Evolutionary conservation across 2,329 filamentous ascomycete species (phyloP).

Genomic region (Penicillium psychrosexuale): DNA sequence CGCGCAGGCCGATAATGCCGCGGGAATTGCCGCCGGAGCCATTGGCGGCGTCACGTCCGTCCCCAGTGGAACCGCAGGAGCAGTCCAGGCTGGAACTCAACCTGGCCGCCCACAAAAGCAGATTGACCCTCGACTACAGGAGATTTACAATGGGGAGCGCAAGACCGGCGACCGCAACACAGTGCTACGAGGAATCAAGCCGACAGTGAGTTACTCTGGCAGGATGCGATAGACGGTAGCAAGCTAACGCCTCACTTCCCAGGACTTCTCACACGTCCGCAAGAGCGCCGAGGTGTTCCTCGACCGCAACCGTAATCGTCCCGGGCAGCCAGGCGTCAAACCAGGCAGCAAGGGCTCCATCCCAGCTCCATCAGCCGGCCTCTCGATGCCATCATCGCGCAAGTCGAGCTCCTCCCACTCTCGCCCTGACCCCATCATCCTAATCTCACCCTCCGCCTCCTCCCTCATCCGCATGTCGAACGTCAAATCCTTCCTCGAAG

Average conservation of each 20-base stretch:
- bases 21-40: slow-evolving; percentile 52
- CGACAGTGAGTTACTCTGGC: slow-evolving; percentile 58
- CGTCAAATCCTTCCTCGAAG: slow-evolving; percentile 88
- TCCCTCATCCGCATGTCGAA: slow-evolving; percentile 94
- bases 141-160: slow-evolving; percentile 88
- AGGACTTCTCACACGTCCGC: slow-evolving; percentile 94
- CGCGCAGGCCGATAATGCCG: slow-evolving; percentile 43
- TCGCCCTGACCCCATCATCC: slow-evolving; percentile 80
- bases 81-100: slow-evolving; percentile 27
- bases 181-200: slow-evolving; percentile 79
- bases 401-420: slow-evolving; percentile 41
- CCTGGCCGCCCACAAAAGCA: slow-evolving; percentile 58
- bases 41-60: slow-evolving; percentile 42
- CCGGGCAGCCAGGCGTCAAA: slow-evolving; percentile 35
- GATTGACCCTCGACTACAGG: slow-evolving; percentile 76
- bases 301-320: slow-evolving; percentile 48
- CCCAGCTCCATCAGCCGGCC: slow-evolving; percentile 38
- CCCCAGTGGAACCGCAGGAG: slow-evolving; percentile 45
- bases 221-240: not conserved
- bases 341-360: slow-evolving; percentile 34
- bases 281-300: slow-evolving; percentile 80
- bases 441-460: slow-evolving; percentile 92
- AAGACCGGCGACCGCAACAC: slow-evolving; percentile 91
- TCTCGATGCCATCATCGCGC: slow-evolving; percentile 37
- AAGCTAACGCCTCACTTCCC: slow-evolving; percentile 9